phyloP scores from a whole-genome alignment of 441 rosid species.

The Aleurites moluccanus region DNA sequence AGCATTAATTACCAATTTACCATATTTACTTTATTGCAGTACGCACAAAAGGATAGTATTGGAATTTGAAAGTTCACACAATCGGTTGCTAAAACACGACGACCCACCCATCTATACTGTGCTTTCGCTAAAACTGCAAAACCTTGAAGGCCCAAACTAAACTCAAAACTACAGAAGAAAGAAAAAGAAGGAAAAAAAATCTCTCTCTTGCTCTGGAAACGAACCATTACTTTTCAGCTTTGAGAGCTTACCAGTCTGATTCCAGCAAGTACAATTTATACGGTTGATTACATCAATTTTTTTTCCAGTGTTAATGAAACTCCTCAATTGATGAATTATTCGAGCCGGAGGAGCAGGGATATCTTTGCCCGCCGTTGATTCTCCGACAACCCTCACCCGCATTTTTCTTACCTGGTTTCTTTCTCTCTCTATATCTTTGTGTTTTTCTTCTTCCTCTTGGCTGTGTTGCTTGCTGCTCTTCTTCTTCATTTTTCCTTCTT shows the following conservation, averaged over 20 bases:
- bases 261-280: background rate
- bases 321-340: constrained; percentile 9
- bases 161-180: too few relatives aligned
- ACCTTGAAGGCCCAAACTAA: too few relatives aligned
- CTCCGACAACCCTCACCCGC: background rate
- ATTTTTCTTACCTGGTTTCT: constrained; percentile 15
- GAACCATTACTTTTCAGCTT: background rate
- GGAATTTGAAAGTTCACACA: too few relatives aligned
- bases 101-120: too few relatives aligned
- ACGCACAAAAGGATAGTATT: too few relatives aligned
- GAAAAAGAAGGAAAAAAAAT: too few relatives aligned
- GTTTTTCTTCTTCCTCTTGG: background rate
- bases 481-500: background rate
- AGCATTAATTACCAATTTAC: too few relatives aligned
- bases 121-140: too few relatives aligned
- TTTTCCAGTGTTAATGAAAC: background rate
- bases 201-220: background rate
- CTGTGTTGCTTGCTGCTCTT: background rate
- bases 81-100: too few relatives aligned
- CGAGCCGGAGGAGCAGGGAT: background rate
- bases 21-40: too few relatives aligned
- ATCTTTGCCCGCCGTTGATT: constrained; percentile 15
- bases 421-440: background rate
- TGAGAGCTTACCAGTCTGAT: background rate
- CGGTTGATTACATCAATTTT: background rate